These are phyloP conservation scores for Jatropha podagrica DNA, from an alignment of 441 rosid genomes.

Conservation along the genomic window DNA sequence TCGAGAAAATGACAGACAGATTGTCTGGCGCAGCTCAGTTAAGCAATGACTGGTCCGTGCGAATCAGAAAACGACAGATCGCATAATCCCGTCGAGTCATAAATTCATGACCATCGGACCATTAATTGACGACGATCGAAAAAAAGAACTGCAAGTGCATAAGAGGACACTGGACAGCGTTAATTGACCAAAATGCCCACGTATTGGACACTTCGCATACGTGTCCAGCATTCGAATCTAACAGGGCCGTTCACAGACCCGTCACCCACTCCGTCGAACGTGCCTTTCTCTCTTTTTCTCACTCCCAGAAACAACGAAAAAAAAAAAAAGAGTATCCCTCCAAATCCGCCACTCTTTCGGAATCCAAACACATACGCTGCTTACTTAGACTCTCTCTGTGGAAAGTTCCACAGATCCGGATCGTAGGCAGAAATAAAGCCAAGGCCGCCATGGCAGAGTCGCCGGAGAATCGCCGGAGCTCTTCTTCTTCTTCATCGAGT, in stretches of 20 bases:
- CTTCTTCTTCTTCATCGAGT: constrained; percentile 32
- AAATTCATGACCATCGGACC: no score
- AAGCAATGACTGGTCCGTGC: no score
- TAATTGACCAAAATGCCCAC: constrained; percentile 15
- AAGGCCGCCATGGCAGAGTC: constrained; percentile 42
- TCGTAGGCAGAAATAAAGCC: constrained; percentile 24
- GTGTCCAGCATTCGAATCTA: constrained; percentile 6
- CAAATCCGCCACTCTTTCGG: constrained; percentile 18
- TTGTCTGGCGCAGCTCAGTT: no score
- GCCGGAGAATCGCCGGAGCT: constrained; percentile 39
- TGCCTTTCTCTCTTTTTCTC: not conserved
- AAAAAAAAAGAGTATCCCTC: not conserved
- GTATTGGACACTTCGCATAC: not conserved
- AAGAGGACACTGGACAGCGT: not conserved
- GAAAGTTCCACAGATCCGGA: constrained; percentile 37
- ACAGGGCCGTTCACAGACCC: not conserved
- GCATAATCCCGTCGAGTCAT: no score
- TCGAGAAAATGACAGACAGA: no score
- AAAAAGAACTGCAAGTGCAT: no score
- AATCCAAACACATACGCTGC: constrained; percentile 20
- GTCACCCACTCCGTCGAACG: constrained; percentile 22
- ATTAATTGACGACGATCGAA: no score
- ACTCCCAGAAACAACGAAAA: not conserved
- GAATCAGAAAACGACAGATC: no score
- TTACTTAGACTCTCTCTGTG: not conserved